These are phyloP conservation scores for Cyclotella atomus DNA, from an alignment of 108 stramenopile species.

Conservation along the genomic window DNA sequence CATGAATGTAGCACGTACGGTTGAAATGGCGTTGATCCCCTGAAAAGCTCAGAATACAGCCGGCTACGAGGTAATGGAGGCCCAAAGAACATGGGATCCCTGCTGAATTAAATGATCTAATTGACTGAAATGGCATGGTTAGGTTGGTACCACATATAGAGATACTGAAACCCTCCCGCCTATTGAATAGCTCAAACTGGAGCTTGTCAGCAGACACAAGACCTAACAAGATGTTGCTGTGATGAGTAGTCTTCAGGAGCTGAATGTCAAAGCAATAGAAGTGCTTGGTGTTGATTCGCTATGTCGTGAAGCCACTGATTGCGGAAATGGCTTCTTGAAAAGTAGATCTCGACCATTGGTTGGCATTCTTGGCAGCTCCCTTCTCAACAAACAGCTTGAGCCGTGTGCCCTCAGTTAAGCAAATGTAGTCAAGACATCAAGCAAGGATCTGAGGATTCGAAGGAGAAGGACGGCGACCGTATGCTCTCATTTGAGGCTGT, in stretches of 20 bases:
- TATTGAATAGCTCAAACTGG: neutral
- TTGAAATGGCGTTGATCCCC: neutral
- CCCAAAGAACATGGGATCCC: neutral
- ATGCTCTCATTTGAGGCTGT: too few species aligned
- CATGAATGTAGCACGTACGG: neutral
- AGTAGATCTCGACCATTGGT: neutral
- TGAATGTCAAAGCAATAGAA: neutral
- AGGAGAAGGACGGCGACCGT: too few species aligned
- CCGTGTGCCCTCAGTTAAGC: too few species aligned
- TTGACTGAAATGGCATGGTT: neutral
- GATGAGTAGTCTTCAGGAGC: neutral
- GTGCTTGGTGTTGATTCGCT: neutral
- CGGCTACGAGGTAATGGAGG: neutral
- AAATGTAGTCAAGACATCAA: too few species aligned
- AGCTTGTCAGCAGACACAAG: neutral
- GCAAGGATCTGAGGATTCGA: too few species aligned
- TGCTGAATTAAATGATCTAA: neutral
- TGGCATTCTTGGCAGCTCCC: too few species aligned
- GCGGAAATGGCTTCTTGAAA: neutral
- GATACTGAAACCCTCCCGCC: neutral
- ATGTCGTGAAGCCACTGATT: neutral
- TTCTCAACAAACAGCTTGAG: too few species aligned
- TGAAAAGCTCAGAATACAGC: neutral
- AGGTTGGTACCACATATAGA: neutral
- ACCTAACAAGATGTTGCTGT: neutral